Base-by-base conservation (phyloP, 2,329 filamentous ascomycete species). In the Beauveria varroae region DNA sequence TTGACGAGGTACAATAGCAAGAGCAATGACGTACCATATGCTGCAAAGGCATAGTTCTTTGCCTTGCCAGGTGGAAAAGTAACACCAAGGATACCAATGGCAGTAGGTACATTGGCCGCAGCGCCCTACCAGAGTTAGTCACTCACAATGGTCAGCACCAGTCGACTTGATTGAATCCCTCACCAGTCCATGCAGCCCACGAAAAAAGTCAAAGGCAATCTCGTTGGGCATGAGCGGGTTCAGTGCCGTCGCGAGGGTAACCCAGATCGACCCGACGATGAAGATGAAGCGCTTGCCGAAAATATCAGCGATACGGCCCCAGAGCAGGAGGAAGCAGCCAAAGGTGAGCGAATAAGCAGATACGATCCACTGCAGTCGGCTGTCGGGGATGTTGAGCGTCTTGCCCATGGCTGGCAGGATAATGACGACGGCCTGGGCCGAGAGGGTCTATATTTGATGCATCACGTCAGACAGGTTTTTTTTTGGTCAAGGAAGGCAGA, bases 31-130 rank as follows among this genome's bases (percentile, higher is more conserved):
- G 61, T 68, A 81, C 79, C 80, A 62, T 87, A 89, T 24, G 81
- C 78, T 43, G 82, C 83, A 65, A 90, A 89, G 1, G 86, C 86
- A 68, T 88, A 88, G 66, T 88, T 89, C 72, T 89, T 89, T 4
- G 86, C 83, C 64, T 83, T 86, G 0, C 87, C 85, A 0, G 86
- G 86, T 1, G 82, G 81, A 60, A 90, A 90, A 0, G 85, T 88
- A 1, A 83, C 82, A 0, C 86, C 86, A 3, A 90, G 71, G 44
- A 90, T 89, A 0, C 87, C 87, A 67, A 90, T 84, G 0, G 87
- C 87, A 0, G 86, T 89, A 0, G 87, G 87, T 0, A 89, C 85
- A 67, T 88, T 89, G 18, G 86, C 85, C 1, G 87, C 87, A 28
- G 85, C 84, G 2, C 86, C 86, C 73, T 82, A 60, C 18, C 7